Conservation (phyloP, 2,329 filamentous ascomycete genomes). For the Rutstroemia sp. region DNA sequence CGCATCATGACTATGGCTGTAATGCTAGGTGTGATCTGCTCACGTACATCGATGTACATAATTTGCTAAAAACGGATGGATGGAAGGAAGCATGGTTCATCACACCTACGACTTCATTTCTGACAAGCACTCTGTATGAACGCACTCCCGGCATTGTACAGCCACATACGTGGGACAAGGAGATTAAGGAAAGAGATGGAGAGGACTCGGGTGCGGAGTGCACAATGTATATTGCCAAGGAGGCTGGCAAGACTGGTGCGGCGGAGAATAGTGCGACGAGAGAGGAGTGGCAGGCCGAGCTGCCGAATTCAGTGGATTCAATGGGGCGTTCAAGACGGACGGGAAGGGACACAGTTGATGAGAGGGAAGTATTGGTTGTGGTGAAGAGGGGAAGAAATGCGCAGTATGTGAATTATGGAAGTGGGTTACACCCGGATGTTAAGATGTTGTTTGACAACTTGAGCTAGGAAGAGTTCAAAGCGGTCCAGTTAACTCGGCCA, state of each 20-base stretch:
- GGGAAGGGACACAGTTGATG: neutral
- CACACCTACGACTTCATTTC: neutral
- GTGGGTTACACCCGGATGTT: neutral
- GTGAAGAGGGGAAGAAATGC: neutral
- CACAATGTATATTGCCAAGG: neutral
- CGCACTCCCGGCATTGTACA: neutral
- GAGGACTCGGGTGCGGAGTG: neutral
- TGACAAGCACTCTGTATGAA: neutral
- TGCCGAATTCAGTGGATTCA: neutral
- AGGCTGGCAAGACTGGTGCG: neutral
- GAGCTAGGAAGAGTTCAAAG: neutral
- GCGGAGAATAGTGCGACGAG: neutral
- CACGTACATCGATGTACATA: neutral
- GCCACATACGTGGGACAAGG: neutral
- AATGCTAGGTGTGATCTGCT: neutral
- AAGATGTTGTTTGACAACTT: neutral
- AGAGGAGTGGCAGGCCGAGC: neutral
- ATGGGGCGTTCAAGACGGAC: neutral
- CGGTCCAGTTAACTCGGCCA: neutral
- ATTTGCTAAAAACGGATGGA: neutral
- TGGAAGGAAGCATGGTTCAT: neutral
- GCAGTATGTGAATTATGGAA: neutral
- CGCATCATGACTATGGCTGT: neutral
- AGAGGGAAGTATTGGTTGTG: neutral
- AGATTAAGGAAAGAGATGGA: neutral